These are phyloP conservation scores for Lasiodiplodia theobromae DNA, from an alignment of 2,329 filamentous ascomycete species.

Conservation along the genomic window DNA sequence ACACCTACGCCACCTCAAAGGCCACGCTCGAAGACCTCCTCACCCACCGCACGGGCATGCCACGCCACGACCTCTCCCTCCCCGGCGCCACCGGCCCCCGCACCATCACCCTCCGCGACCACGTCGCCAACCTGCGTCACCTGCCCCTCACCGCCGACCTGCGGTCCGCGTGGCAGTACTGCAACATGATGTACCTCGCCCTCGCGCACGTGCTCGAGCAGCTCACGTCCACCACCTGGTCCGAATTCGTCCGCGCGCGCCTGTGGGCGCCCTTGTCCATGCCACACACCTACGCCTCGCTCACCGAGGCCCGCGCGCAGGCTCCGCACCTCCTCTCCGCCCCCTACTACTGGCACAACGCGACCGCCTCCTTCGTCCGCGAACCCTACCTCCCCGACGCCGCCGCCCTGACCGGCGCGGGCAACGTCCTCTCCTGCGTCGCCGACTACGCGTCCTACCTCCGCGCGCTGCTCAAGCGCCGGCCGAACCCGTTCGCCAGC, in stretches of 20 bases:
- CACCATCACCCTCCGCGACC: slow-evolving; percentile 45
- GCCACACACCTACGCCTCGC: slow-evolving; percentile 47
- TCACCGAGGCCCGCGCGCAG: slow-evolving; percentile 41
- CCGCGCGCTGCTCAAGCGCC: slow-evolving; percentile 34
- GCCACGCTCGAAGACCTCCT: slow-evolving; percentile 45
- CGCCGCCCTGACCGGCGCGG: slow-evolving; percentile 38
- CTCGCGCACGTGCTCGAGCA: slow-evolving; percentile 56
- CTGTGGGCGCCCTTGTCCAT: slow-evolving; percentile 54
- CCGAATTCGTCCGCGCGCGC: slow-evolving; percentile 41
- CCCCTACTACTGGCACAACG: slow-evolving; percentile 34
- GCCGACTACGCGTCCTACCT: slow-evolving; percentile 39
- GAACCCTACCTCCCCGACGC: slow-evolving; percentile 29
- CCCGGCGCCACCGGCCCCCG: slow-evolving; percentile 33
- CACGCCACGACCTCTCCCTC: slow-evolving; percentile 38
- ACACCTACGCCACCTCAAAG: slow-evolving; percentile 39
- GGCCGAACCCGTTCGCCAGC: slow-evolving; percentile 16
- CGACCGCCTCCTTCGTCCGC: slow-evolving; percentile 1
- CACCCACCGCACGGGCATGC: slow-evolving; percentile 46
- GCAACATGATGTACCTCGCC: slow-evolving; percentile 61
- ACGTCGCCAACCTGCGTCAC: slow-evolving; percentile 52
- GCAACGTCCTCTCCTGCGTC: slow-evolving; percentile 36
- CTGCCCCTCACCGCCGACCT: slow-evolving; percentile 51
- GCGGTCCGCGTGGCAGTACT: slow-evolving; percentile 57
- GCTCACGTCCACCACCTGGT: slow-evolving; percentile 46
- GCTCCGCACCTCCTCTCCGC: slow-evolving; percentile 29